Base-by-base conservation (phyloP, 1,284 basidiomycete genomes). In the Abortiporus biennis region DNA sequence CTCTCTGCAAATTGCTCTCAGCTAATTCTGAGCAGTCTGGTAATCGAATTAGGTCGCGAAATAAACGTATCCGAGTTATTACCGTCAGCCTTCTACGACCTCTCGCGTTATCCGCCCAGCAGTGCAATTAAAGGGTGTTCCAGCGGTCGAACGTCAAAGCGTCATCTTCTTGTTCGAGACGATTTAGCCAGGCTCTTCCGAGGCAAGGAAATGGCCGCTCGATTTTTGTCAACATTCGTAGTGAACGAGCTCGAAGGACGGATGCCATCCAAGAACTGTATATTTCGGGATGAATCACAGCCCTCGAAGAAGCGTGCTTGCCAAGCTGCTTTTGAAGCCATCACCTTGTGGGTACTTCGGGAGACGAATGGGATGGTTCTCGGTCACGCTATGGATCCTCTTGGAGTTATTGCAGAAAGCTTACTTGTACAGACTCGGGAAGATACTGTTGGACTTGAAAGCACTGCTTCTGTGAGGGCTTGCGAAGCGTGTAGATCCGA, bases 181-280 rank as follows among this genome's bases (percentile, higher is more conserved):
- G 80, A 85, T 53, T 68, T 86, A 6, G 64, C 78, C 47, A 66
- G 58, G 32, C 68, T 81, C 30, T 67, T 85, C 15, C 74, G 72
- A 40, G 83, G 84, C 6, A 78, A 81, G 44, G 84, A 86, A 61
- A 72, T 78, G 42, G 71, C 75, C 2, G 78, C 80, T 9, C 76
- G 82, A 35, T 85, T 76, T 59, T 72, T 86, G 41, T 84, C 83
- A 5, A 80, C 78, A 13, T 86, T 86, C 56, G 72, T 86, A 50
- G 78, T 80, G 42, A 76, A 76, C 52, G 72, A 82, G 44, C 68
- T 85, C 24, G 82, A 86, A 61, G 76, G 77, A 35, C 67, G 82
- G 40, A 54, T 66, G 20, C 65, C 77, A 4, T 73, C 76, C 5
- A 36, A 59, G 8, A 59, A 55, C 41, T 85, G 83, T 56, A 48